Percentiles rank a stretch among this genome's conserved stretches.
phyloP scores from a whole-genome alignment of 2,329 filamentous ascomycete species.

The Talaromyces sp. region DNA sequence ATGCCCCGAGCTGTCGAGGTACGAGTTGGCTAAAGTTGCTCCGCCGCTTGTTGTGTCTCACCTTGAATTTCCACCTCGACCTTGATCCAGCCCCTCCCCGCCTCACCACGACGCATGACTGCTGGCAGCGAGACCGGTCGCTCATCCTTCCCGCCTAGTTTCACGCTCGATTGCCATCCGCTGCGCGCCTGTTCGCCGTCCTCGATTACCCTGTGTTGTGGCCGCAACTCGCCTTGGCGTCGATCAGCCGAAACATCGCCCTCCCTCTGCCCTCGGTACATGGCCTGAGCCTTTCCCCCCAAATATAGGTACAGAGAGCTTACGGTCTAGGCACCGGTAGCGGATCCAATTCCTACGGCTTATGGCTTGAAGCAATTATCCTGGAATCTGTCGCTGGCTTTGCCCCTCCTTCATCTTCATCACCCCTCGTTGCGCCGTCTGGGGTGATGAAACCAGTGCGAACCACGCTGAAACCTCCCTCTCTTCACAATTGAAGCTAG shows the following conservation, averaged over 20 bases:
- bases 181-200: background rate
- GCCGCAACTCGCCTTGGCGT: slow-evolving; percentile 10
- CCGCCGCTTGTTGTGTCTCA: slow-evolving; percentile 29
- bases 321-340: background rate
- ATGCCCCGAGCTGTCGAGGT: background rate
- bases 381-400: background rate
- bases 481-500: background rate
- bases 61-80: slow-evolving; percentile 21
- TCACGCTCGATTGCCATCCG: background rate
- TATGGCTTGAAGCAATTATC: slow-evolving; percentile 9
- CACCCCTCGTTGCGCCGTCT: slow-evolving; percentile 11
- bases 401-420: background rate
- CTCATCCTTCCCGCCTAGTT: background rate
- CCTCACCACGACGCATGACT: background rate
- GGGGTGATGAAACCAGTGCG: slow-evolving; percentile 6
- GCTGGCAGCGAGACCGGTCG: background rate
- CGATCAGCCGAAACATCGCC: slow-evolving; percentile 9
- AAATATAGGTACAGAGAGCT: background rate
- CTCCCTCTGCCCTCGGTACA: slow-evolving; percentile 6
- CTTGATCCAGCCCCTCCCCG: slow-evolving; percentile 9
- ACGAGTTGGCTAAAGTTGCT: slow-evolving; percentile 23
- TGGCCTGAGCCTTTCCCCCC: slow-evolving; percentile 1
- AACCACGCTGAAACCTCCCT: background rate
- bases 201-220: slow-evolving; percentile 7
- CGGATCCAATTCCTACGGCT: background rate